Evolutionary conservation across 345 rosid species (phyloP).

Genomic region (Geranium brycei): DNA sequence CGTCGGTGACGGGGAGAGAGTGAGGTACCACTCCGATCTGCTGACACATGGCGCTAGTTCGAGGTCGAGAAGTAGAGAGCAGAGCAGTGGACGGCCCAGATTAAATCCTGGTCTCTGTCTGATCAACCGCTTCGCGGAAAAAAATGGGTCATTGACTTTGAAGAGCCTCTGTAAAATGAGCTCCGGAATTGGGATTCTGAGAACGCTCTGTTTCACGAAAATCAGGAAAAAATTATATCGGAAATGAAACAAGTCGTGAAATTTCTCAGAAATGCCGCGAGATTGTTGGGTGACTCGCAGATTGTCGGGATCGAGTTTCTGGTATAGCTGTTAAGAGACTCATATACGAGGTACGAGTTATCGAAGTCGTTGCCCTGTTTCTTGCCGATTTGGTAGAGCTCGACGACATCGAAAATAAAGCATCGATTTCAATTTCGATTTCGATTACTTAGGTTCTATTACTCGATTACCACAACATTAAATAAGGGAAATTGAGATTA

Average conservation of each 20-base stretch:
- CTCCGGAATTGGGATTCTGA: slow-evolving; percentile 51
- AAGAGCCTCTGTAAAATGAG: slow-evolving; percentile 36
- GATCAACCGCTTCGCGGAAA: slow-evolving; percentile 53
- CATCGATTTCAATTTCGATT: slow-evolving; percentile 28
- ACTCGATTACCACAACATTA: slow-evolving; percentile 54
- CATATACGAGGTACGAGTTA: slow-evolving; percentile 35
- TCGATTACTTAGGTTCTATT: slow-evolving; percentile 37
- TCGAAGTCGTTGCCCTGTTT: slow-evolving; percentile 29
- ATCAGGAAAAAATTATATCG: slow-evolving; percentile 35
- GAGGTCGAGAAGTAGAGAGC: slow-evolving; percentile 50
- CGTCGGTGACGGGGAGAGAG: slow-evolving; percentile 30
- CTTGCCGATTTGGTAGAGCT: slow-evolving; percentile 59
- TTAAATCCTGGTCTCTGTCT: slow-evolving; percentile 65
- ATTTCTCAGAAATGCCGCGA: slow-evolving; percentile 40
- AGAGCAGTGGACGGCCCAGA: slow-evolving; percentile 72
- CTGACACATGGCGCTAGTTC: slow-evolving; percentile 48
- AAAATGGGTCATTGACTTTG: slow-evolving; percentile 36
- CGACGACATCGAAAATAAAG: slow-evolving; percentile 22
- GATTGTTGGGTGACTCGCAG: slow-evolving; percentile 68
- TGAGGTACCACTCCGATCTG: slow-evolving; percentile 58
- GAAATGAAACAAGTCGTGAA: slow-evolving; percentile 27
- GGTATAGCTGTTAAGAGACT: slow-evolving; percentile 52
- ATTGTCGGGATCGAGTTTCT: slow-evolving; percentile 49
- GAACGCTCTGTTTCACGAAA: slow-evolving; percentile 41
- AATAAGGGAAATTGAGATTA: slow-evolving; percentile 35